Evolutionary conservation across 345 rosid species (phyloP).

Genomic region (Euphorbia tirucalli): DNA sequence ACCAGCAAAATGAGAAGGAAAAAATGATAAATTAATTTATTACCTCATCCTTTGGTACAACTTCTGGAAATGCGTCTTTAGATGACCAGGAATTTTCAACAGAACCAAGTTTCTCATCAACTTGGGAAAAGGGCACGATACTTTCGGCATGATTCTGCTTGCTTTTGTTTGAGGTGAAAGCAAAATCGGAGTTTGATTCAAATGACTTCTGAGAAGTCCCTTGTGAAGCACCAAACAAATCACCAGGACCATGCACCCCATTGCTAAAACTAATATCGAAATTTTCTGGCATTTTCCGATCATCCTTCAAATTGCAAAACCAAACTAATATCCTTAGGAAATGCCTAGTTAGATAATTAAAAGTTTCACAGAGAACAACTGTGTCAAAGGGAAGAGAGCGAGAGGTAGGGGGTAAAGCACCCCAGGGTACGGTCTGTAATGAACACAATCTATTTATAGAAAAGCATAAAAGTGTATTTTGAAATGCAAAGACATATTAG

Average conservation of each 20-base stretch:
- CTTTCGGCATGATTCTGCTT: constrained; percentile 22
- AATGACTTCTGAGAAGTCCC: constrained; percentile 28
- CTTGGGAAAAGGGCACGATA: constrained; percentile 21
- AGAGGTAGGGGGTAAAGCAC: not conserved
- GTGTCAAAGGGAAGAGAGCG: not conserved
- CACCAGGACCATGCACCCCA: constrained; percentile 13
- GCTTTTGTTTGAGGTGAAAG: constrained; percentile 27
- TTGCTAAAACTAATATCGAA: constrained; percentile 21
- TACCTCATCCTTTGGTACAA: constrained; percentile 41
- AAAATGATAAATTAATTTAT: constrained; percentile 15
- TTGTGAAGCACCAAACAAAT: constrained; percentile 23
- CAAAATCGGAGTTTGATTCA: constrained; percentile 40
- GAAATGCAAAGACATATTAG: not conserved
- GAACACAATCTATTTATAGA: not conserved
- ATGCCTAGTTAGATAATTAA: not conserved
- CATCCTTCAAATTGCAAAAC: constrained; percentile 32
- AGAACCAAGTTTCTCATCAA: constrained; percentile 21
- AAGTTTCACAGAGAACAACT: not conserved
- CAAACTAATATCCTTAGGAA: constrained; percentile 14
- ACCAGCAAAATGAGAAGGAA: not conserved
- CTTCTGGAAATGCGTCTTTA: constrained; percentile 43
- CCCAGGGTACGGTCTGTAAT: not conserved
- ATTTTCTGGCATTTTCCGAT: constrained; percentile 19
- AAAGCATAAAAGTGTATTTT: not conserved
- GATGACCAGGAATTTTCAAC: constrained; percentile 49